Conservation (phyloP, 768 basidiomycete species). For the Lactarius sanguifluus region DNA sequence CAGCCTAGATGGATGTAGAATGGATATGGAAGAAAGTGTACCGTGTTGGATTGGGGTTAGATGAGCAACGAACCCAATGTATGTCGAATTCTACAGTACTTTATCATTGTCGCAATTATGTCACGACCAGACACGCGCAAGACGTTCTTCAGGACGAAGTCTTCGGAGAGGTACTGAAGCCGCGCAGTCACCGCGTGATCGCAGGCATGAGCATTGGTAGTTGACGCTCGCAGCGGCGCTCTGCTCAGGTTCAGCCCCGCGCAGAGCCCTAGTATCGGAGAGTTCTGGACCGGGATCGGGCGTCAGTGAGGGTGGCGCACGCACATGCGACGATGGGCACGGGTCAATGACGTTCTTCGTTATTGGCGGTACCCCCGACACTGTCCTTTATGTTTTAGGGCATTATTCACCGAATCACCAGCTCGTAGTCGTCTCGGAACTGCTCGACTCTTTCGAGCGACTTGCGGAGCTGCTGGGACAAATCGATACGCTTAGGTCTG, state of each 20-base stretch:
- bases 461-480: slow-evolving; percentile 71
- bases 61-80: too few species aligned
- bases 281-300: slow-evolving; percentile 10
- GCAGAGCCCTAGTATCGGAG: slow-evolving; percentile 20
- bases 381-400: slow-evolving; percentile 42
- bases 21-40: too few species aligned
- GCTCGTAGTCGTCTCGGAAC: slow-evolving; percentile 71
- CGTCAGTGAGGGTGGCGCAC: background rate
- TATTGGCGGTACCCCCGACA: background rate
- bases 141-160: background rate
- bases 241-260: slow-evolving; percentile 47
- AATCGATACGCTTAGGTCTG: too few species aligned
- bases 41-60: too few species aligned
- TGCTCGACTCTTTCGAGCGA: slow-evolving; percentile 76
- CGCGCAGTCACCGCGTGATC: background rate
- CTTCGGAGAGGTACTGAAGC: background rate
- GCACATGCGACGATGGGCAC: slow-evolving; percentile 20
- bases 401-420: slow-evolving; percentile 89
- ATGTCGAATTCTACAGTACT: too few species aligned
- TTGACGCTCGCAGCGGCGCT: slow-evolving; percentile 61
- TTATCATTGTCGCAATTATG: too few species aligned
- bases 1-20: too few species aligned
- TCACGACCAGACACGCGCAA: background rate
- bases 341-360: slow-evolving; percentile 47
- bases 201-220: slow-evolving; percentile 43